Conservation (phyloP, 805 yeast genomes). For the Saccharomycopsis fodiens region DNA sequence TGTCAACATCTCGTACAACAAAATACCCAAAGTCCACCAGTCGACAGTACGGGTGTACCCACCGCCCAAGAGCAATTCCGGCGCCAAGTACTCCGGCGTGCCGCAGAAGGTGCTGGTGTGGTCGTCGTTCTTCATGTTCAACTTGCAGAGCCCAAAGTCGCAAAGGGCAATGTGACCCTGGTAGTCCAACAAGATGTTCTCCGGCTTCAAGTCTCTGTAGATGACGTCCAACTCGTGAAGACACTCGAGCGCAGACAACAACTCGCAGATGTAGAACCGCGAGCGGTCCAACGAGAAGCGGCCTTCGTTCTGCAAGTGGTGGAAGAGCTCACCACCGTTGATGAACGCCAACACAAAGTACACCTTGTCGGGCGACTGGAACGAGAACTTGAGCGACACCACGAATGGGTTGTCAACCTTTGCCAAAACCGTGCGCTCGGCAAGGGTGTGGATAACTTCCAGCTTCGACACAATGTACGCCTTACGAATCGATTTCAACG, state of each 20-base stretch:
- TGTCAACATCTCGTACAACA: slow-evolving; percentile 91
- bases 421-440: slow-evolving; percentile 92
- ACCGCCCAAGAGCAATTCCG: slow-evolving; percentile 82
- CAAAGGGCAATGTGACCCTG: slow-evolving; percentile 97
- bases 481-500: slow-evolving; percentile 87
- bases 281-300: slow-evolving; percentile 83
- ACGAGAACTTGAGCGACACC: slow-evolving; percentile 91
- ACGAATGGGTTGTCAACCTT: slow-evolving; percentile 91
- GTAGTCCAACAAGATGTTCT: slow-evolving; percentile 86
- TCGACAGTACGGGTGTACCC: slow-evolving; percentile 95
- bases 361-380: slow-evolving; percentile 93
- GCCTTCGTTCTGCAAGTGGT: slow-evolving; percentile 87
- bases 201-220: slow-evolving; percentile 94
- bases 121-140: slow-evolving; percentile 87
- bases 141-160: slow-evolving; percentile 94
- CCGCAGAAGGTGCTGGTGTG: slow-evolving; percentile 94
- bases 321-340: slow-evolving; percentile 95
- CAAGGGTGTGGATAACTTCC: slow-evolving; percentile 94
- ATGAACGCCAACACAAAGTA: slow-evolving; percentile 87
- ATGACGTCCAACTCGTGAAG: slow-evolving; percentile 87
- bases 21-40: slow-evolving; percentile 97
- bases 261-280: slow-evolving; percentile 89
- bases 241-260: slow-evolving; percentile 87
- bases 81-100: slow-evolving; percentile 95
- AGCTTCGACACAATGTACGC: slow-evolving; percentile 89